Conservation (phyloP, 2,329 filamentous ascomycete species). For the Penicillium sp. region DNA sequence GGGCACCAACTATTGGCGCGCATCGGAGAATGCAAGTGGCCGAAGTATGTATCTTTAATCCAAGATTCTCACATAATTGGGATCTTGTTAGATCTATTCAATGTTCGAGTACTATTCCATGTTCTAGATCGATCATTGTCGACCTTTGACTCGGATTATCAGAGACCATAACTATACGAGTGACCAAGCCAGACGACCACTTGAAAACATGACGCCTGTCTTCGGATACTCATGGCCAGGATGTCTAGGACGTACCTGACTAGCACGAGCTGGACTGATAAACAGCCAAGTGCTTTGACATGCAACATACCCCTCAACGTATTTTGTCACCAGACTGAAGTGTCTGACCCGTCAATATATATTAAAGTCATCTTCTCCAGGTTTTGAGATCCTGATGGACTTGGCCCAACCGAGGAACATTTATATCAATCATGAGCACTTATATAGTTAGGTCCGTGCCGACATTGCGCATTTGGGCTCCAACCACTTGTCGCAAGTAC, state of each 20-base stretch:
- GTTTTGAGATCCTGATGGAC: not conserved
- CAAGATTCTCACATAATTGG: not conserved
- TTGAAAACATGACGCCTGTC: not conserved
- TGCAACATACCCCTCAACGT: slow-evolving; percentile 5
- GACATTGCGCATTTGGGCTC: not conserved
- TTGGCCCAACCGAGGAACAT: not conserved
- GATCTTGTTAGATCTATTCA: not conserved
- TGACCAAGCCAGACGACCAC: slow-evolving; percentile 8
- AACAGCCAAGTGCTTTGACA: slow-evolving; percentile 2
- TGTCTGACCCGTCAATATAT: not conserved
- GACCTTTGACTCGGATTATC: not conserved
- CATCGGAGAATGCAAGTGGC: slow-evolving; percentile 7
- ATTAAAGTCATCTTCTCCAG: not conserved
- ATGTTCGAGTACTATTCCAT: not conserved
- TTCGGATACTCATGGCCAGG: not conserved
- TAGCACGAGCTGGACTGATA: not conserved
- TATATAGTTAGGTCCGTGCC: not conserved
- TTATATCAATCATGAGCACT: not conserved
- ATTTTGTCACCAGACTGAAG: not conserved
- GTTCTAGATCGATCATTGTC: not conserved
- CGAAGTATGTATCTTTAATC: not conserved
- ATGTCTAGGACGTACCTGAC: not conserved
- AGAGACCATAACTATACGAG: not conserved
- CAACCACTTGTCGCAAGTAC: not conserved
- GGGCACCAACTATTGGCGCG: slow-evolving; percentile 6